These are phyloP conservation scores for Hortiboletus flavorubellus DNA, from an alignment of 768 basidiomycete species.

Conservation along the genomic window DNA sequence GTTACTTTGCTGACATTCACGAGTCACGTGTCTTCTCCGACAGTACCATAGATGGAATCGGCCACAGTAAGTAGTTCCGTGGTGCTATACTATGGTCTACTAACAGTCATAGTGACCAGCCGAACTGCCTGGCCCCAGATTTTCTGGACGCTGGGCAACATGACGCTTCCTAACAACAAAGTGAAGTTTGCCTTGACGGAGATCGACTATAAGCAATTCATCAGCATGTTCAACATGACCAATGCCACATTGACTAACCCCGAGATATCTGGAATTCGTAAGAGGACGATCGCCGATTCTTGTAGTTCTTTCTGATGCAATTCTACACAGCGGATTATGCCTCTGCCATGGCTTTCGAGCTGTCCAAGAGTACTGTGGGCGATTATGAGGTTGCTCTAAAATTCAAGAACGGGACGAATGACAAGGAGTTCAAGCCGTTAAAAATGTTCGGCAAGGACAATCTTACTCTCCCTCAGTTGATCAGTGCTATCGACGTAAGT, in stretches of 20 bases:
- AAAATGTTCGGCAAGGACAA: conserved; percentile 57
- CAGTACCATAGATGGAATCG: conserved; percentile 53
- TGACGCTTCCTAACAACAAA: conserved; percentile 70
- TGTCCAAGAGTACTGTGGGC: conserved; percentile 58
- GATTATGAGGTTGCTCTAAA: conserved; percentile 72
- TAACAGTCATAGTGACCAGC: conserved; percentile 60
- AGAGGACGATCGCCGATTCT: conserved; percentile 8
- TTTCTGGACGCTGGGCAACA: conserved; percentile 66
- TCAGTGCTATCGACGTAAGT: conserved; percentile 19
- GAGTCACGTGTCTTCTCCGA: conserved; percentile 73
- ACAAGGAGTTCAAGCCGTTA: conserved; percentile 53
- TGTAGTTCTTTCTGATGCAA: not conserved
- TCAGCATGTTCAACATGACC: conserved; percentile 79
- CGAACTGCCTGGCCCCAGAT: conserved; percentile 73
- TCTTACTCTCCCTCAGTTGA: conserved; percentile 18
- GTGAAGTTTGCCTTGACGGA: conserved; percentile 74
- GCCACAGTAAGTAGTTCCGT: conserved; percentile 57
- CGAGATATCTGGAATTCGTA: conserved; percentile 62
- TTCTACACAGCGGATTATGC: conserved; percentile 61
- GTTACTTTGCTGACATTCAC: conserved; percentile 72
- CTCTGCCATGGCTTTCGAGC: conserved; percentile 70
- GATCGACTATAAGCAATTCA: conserved; percentile 86
- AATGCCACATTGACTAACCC: conserved; percentile 58
- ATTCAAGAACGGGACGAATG: conserved; percentile 74
- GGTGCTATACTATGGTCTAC: not conserved